These are phyloP conservation scores for Colletotrichum sp. DNA, from an alignment of 2,329 filamentous ascomycete species.

Conservation along the genomic window DNA sequence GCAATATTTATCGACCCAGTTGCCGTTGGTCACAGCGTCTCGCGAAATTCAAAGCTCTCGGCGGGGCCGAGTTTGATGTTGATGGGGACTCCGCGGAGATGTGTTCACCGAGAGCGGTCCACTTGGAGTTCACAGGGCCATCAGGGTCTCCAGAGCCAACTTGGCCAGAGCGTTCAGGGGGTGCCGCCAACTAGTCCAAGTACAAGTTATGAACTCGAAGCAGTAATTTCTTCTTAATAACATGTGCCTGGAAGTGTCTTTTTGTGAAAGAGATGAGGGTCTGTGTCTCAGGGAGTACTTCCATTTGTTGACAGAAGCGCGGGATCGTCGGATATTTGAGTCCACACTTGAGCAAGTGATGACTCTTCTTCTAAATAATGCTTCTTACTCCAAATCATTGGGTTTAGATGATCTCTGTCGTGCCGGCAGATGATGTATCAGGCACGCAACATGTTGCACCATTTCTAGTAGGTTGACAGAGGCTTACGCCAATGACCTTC, in stretches of 20 bases:
- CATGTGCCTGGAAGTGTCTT: neutral
- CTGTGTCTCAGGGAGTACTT: neutral
- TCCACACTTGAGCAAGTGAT: neutral
- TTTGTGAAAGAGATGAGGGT: neutral
- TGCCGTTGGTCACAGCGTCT: neutral
- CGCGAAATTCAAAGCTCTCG: neutral
- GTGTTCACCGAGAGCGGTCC: neutral
- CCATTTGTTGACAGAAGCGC: accelerated
- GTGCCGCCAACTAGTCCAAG: neutral
- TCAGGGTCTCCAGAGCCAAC: neutral
- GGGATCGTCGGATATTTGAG: neutral
- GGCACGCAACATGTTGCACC: neutral
- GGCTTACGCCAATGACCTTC: neutral
- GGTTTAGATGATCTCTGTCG: neutral
- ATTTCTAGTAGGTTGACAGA: neutral
- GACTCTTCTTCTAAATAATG: neutral
- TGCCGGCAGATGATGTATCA: neutral
- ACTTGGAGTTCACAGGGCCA: neutral
- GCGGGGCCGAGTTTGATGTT: neutral
- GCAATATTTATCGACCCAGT: accelerated
- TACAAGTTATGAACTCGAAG: neutral
- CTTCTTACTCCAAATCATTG: neutral
- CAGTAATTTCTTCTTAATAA: neutral
- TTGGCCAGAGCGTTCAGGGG: neutral
- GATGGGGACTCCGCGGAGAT: neutral